A percentile compares a stretch with the other conserved stretches of the same genome.
Conservation (phyloP, 805 yeast genomes). For the Hanseniaspora nectarophila region DNA sequence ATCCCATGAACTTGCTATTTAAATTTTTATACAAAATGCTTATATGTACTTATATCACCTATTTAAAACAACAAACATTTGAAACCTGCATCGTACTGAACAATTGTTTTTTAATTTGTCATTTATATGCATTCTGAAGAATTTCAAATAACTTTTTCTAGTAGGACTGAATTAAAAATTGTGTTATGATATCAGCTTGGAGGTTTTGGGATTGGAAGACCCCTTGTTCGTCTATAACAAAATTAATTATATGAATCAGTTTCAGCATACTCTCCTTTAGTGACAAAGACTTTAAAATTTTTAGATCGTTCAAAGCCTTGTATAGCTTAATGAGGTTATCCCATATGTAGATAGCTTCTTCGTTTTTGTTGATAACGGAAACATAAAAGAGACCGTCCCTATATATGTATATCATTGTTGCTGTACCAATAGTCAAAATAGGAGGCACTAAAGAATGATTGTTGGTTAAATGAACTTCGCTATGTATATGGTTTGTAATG, state of each 20-base stretch:
- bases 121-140: too few relatives aligned
- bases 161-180: slow-evolving; percentile 9
- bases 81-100: too few relatives aligned
- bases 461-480: not conserved
- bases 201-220: slow-evolving; percentile 23
- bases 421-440: slow-evolving; percentile 76
- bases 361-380: slow-evolving; percentile 80
- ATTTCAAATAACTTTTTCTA: not conserved
- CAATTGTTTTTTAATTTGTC: too few relatives aligned
- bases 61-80: too few relatives aligned
- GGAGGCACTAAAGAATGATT: slow-evolving; percentile 29
- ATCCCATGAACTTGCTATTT: too few relatives aligned
- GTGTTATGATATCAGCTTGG: not conserved
- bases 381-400: slow-evolving; percentile 60
- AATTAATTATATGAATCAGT: slow-evolving; percentile 69
- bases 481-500: not conserved
- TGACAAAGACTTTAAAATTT: slow-evolving; percentile 33
- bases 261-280: slow-evolving; percentile 55
- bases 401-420: slow-evolving; percentile 73
- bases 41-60: too few relatives aligned
- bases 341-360: slow-evolving; percentile 66
- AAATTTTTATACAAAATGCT: too few relatives aligned
- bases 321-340: slow-evolving; percentile 64
- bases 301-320: slow-evolving; percentile 35
- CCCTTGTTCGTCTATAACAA: slow-evolving; percentile 35